A percentile compares a stretch with the other conserved stretches of the same genome.
These are phyloP conservation scores for Petrea volubilis DNA, from an alignment of 257 asterid species.

Conservation along the genomic window DNA sequence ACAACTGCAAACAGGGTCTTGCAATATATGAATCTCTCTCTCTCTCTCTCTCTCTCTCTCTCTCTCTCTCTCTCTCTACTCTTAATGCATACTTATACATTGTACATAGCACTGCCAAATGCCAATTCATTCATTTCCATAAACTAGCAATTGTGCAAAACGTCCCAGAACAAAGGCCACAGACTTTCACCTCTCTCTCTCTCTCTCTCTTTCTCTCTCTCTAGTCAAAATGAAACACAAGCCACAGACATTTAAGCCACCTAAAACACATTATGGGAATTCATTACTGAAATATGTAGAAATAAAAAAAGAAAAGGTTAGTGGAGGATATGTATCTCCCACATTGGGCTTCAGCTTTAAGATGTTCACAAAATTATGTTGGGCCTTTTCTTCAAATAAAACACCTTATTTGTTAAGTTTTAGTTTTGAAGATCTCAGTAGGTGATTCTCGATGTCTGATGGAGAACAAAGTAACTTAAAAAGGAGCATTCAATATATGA, in stretches of 20 bases:
- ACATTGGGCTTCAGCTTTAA: too few relatives aligned
- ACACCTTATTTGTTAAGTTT: too few relatives aligned
- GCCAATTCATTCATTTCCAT: not conserved
- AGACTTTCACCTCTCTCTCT: not conserved
- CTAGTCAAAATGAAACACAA: not conserved
- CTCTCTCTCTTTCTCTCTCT: not conserved
- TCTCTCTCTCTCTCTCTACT: not conserved
- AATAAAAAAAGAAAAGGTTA: too few relatives aligned
- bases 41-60: not conserved
- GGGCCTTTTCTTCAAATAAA: too few relatives aligned
- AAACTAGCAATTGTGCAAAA: constrained; percentile 1
- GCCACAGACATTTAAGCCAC: not conserved
- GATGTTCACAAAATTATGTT: too few relatives aligned
- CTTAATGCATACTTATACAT: not conserved
- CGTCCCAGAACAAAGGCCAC: not conserved
- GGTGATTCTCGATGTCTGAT: too few relatives aligned
- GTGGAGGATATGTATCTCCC: too few relatives aligned
- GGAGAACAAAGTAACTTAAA: too few relatives aligned
- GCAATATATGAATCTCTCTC: not conserved
- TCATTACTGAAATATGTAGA: too few relatives aligned
- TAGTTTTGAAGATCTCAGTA: too few relatives aligned
- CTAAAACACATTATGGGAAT: too few relatives aligned
- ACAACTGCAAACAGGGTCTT: not conserved
- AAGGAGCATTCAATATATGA: too few relatives aligned
- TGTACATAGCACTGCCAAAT: not conserved